phyloP scores from a whole-genome alignment of 2,329 filamentous ascomycete genomes.

The Aspergillus sp. region DNA sequence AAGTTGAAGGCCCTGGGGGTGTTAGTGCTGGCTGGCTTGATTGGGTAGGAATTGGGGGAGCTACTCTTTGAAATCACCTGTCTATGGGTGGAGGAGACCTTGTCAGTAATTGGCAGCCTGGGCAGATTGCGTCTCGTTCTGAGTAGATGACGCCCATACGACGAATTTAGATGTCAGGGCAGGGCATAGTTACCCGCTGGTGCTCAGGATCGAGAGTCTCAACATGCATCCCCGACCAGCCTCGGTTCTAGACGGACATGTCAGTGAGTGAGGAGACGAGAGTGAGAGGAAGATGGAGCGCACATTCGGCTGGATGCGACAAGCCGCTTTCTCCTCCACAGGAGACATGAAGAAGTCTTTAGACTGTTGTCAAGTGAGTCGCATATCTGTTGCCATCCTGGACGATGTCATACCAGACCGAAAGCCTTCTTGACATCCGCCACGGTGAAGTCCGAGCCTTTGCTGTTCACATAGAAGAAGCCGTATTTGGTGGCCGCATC shows the following conservation, averaged over 20 bases:
- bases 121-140: no score
- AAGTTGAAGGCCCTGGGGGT: conserved; percentile 80
- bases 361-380: conserved; percentile 50
- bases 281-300: conserved; percentile 10
- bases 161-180: no score
- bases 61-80: conserved; percentile 86
- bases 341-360: conserved; percentile 70
- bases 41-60: conserved; percentile 14
- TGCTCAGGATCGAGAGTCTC: conserved; percentile 83
- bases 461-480: conserved; percentile 84
- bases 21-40: conserved; percentile 1
- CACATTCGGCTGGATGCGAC: conserved; percentile 66
- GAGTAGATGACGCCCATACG: not conserved
- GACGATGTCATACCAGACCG: conserved; percentile 56
- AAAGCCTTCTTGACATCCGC: conserved; percentile 70
- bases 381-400: not conserved
- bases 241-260: conserved; percentile 62
- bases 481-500: conserved; percentile 78
- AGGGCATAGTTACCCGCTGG: conserved; percentile 60
- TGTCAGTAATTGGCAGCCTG: conserved; percentile 4
- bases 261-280: not conserved
- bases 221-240: conserved; percentile 83
- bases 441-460: conserved; percentile 64
- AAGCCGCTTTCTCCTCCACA: conserved; percentile 68
- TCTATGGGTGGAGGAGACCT: conserved; percentile 41